Evolutionary conservation across 2,329 filamentous ascomycete genomes (phyloP).

Genomic region (Paecilomyces formosus): DNA sequence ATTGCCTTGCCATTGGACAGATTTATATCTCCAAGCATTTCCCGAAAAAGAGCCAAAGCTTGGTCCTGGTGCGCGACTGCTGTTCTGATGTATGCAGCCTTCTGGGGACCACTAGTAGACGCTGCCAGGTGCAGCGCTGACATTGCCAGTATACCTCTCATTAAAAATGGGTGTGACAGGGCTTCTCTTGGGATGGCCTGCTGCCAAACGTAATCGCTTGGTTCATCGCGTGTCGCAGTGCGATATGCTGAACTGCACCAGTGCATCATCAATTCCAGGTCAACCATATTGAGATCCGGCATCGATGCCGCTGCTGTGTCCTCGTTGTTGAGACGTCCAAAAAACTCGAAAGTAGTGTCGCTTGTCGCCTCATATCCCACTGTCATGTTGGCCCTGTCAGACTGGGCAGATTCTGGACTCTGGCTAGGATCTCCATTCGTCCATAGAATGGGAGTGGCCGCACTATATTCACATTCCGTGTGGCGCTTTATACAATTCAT

Average conservation of each 20-base stretch:
- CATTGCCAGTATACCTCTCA: slow-evolving; percentile 29
- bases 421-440: background rate
- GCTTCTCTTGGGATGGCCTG: slow-evolving; percentile 24
- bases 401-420: background rate
- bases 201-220: slow-evolving; percentile 27
- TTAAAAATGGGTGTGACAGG: slow-evolving; percentile 25
- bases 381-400: background rate
- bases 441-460: slow-evolving; percentile 3
- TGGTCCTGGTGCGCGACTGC: slow-evolving; percentile 29
- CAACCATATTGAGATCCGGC: slow-evolving; percentile 35
- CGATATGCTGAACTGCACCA: slow-evolving; percentile 30
- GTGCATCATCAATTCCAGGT: slow-evolving; percentile 37
- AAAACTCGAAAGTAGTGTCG: slow-evolving; percentile 8
- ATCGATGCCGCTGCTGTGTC: slow-evolving; percentile 6
- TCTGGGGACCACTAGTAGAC: slow-evolving; percentile 16
- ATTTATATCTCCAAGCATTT: slow-evolving; percentile 23
- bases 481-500: slow-evolving; percentile 17
- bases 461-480: slow-evolving; percentile 12
- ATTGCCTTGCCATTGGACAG: slow-evolving; percentile 32
- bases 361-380: background rate
- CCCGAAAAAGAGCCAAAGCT: slow-evolving; percentile 26
- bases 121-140: slow-evolving; percentile 27
- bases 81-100: slow-evolving; percentile 23
- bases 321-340: background rate
- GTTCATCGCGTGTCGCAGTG: slow-evolving; percentile 18